Percentiles rank a stretch among this genome's conserved stretches.
Evolutionary conservation across 257 asterid species (phyloP).

Genomic region (Ocimum tenuiflorum): DNA sequence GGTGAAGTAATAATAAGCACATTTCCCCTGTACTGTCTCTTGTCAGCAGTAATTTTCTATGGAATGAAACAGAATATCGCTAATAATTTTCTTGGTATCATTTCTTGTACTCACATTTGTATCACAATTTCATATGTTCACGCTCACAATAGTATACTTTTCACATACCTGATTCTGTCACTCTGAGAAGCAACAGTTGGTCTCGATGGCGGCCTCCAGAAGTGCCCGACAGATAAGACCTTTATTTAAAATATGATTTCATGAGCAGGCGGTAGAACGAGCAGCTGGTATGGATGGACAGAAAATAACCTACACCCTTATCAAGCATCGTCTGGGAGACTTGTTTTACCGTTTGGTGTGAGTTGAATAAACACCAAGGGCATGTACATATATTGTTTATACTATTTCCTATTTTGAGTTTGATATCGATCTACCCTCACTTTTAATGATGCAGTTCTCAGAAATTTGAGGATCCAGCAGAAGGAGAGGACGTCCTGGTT

Average conservation of each 20-base stretch:
- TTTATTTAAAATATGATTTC: not conserved
- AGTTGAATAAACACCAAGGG: constrained; percentile 30
- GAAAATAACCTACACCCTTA: constrained; percentile 77
- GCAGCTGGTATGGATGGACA: constrained; percentile 99
- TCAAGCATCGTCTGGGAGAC: constrained; percentile 94
- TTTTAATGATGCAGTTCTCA: constrained; percentile 57
- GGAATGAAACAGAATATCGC: not conserved
- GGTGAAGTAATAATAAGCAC: constrained; percentile 34
- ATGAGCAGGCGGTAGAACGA: constrained; percentile 83
- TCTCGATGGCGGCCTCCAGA: not conserved
- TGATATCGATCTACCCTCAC: not conserved
- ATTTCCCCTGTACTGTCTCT: not conserved
- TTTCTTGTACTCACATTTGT: too few species aligned
- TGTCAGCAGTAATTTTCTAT: not conserved
- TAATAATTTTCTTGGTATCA: too few species aligned
- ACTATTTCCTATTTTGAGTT: not conserved
- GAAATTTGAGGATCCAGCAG: constrained; percentile 98
- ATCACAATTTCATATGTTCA: not conserved
- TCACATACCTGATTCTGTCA: not conserved
- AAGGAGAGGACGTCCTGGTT: constrained; percentile 75
- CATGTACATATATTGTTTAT: not conserved
- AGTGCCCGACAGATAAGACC: not conserved
- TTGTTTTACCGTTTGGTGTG: constrained; percentile 93
- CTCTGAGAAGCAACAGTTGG: too few species aligned
- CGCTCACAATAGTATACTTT: not conserved